Conservation (phyloP, 2,329 filamentous ascomycete genomes). For the Ophiostoma tasmaniense region DNA sequence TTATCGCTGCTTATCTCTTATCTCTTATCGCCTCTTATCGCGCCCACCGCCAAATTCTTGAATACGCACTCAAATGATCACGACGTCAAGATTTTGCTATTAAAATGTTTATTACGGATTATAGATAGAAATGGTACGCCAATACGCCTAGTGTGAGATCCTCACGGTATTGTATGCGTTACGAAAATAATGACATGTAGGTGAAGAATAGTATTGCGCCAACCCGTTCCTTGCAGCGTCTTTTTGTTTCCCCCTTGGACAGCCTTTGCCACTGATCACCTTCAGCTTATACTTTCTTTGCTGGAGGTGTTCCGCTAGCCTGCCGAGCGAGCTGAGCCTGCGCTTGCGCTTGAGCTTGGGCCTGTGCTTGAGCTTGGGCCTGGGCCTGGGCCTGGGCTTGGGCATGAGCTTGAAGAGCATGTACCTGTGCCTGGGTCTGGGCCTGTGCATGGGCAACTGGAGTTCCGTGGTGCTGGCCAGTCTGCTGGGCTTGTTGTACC, state of each 20-base stretch:
- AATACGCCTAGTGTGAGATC: background rate
- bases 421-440: slow-evolving; percentile 27
- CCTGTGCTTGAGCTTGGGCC: background rate
- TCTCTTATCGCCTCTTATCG: slow-evolving; percentile 19
- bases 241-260: background rate
- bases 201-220: background rate
- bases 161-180: background rate
- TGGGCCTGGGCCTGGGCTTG: slow-evolving; percentile 27
- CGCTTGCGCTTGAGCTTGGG: background rate
- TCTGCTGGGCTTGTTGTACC: slow-evolving; percentile 27
- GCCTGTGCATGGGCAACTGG: slow-evolving; percentile 33
- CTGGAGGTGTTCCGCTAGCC: background rate
- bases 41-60: background rate
- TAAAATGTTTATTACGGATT: background rate
- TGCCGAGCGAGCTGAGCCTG: slow-evolving; percentile 14
- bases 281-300: background rate
- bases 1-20: slow-evolving; percentile 10
- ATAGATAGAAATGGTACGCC: background rate
- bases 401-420: slow-evolving; percentile 8
- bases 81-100: background rate
- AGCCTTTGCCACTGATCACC: background rate
- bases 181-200: background rate
- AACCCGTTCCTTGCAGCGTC: no score
- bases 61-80: background rate
- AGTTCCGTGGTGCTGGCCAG: slow-evolving; percentile 35